These are phyloP conservation scores for Calonectria pauciramosa DNA, from an alignment of 2,329 filamentous ascomycete genomes.

Conservation along the genomic window DNA sequence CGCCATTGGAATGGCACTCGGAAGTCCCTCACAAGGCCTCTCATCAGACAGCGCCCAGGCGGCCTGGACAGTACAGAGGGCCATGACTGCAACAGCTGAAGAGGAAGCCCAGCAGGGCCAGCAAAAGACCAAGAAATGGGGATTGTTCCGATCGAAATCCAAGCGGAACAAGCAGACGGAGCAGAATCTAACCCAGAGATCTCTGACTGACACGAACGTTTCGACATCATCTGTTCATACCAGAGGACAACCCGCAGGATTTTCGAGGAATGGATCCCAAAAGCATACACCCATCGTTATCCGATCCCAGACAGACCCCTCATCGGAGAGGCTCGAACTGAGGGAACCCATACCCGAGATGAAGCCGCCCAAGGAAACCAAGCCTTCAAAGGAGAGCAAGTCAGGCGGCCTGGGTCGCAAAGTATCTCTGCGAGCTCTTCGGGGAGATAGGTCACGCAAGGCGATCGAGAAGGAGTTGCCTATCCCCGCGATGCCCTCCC, in stretches of 20 bases:
- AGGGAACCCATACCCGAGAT: constrained; percentile 14
- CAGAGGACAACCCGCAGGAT: constrained; percentile 9
- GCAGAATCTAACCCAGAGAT: constrained; percentile 32
- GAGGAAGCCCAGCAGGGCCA: constrained; percentile 50
- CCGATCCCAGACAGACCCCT: constrained; percentile 58
- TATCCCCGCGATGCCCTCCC: constrained; percentile 18
- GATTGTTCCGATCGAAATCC: constrained; percentile 65
- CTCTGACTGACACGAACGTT: constrained; percentile 43
- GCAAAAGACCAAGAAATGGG: constrained; percentile 68
- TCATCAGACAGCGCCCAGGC: constrained; percentile 37
- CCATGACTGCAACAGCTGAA: constrained; percentile 39
- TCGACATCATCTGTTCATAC: constrained; percentile 39
- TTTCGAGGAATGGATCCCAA: constrained; percentile 31
- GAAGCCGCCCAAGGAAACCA: constrained; percentile 18
- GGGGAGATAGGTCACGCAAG: constrained; percentile 40
- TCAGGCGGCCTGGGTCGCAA: constrained; percentile 44
- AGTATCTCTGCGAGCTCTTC: constrained; percentile 41
- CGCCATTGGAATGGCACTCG: constrained; percentile 80
- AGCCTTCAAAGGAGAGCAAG: constrained; percentile 34
- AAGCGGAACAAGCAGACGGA: constrained; percentile 45
- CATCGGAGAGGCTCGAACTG: constrained; percentile 23
- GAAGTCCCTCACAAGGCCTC: constrained; percentile 71
- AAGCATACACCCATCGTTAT: constrained; percentile 61
- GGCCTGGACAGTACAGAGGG: constrained; percentile 49
- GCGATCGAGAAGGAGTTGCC: constrained; percentile 32